Conservation (phyloP, 805 yeast genomes). For the Teunomyces barrocoloradensis region DNA sequence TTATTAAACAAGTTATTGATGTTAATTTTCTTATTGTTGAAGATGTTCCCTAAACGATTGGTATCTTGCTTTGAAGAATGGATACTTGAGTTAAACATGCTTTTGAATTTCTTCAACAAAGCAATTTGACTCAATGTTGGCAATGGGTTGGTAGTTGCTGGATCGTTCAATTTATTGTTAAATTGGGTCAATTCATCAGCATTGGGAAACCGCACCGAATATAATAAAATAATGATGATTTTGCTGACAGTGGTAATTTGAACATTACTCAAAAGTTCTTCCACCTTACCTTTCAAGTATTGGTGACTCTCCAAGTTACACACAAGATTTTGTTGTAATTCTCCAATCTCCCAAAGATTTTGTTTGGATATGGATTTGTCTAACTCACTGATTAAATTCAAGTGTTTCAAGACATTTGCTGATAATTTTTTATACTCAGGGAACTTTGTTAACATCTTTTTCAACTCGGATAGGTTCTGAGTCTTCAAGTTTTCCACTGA, state of each 20-base stretch:
- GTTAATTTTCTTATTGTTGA: conserved; percentile 32
- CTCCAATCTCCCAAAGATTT: conserved; percentile 81
- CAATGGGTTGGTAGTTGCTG: conserved; percentile 25
- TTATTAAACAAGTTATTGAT: conserved; percentile 29
- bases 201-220: conserved; percentile 67
- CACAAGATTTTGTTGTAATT: conserved; percentile 82
- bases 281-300: conserved; percentile 49
- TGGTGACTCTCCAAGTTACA: conserved; percentile 44
- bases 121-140: conserved; percentile 33
- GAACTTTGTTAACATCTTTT: conserved; percentile 83
- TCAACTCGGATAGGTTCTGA: conserved; percentile 79
- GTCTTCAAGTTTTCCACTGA: conserved; percentile 55
- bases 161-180: conserved; percentile 27
- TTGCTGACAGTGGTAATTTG: conserved; percentile 55
- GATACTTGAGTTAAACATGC: conserved; percentile 17
- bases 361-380: conserved; percentile 65
- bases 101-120: conserved; percentile 29
- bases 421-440: conserved; percentile 92
- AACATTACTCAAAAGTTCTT: conserved; percentile 45
- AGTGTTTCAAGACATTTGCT: conserved; percentile 87
- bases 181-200: conserved; percentile 23
- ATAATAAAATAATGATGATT: conserved; percentile 69
- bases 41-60: conserved; percentile 25
- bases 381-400: conserved; percentile 83
- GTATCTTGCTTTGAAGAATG: conserved; percentile 7